Evolutionary conservation across 176 grass and related monocot species (phyloP).

Genomic region (Oryza brachyantha): DNA sequence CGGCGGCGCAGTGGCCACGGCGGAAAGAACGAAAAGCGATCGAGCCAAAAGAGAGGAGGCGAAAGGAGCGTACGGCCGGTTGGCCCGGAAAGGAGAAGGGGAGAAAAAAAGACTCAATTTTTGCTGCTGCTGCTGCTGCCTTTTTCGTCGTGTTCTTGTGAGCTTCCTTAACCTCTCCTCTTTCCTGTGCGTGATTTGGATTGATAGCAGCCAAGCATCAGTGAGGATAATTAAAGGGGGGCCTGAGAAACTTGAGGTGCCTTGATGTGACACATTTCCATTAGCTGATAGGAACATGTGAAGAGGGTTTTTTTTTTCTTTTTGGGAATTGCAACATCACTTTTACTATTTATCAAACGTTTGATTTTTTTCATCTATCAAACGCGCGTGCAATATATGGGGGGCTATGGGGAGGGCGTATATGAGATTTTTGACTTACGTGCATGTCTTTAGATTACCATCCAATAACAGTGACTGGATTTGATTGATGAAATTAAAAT

Average conservation of each 20-base stretch:
- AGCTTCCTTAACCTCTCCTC: not conserved
- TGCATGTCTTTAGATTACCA: too few relatives aligned
- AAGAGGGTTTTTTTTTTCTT: not conserved
- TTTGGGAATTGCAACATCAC: too few relatives aligned
- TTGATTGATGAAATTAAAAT: too few relatives aligned
- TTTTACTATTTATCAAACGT: too few relatives aligned
- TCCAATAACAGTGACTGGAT: too few relatives aligned
- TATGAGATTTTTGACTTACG: too few relatives aligned
- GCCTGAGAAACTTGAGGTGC: not conserved
- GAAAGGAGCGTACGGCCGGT: not conserved
- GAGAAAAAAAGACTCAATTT: too few relatives aligned
- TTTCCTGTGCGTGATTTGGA: not conserved
- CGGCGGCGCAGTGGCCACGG: slow-evolving; percentile 34
- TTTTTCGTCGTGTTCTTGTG: not conserved
- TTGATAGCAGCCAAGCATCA: not conserved
- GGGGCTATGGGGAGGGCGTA: too few relatives aligned
- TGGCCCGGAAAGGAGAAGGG: not conserved
- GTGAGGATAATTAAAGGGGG: not conserved
- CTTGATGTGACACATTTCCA: not conserved
- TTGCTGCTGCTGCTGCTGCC: not conserved
- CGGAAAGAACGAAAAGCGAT: not conserved
- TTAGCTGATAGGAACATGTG: not conserved
- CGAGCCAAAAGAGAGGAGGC: not conserved
- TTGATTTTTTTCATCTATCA: too few relatives aligned
- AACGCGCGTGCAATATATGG: too few relatives aligned